These are phyloP conservation scores for Sporothrix globosa DNA, from an alignment of 2,329 filamentous ascomycete species.

Conservation along the genomic window DNA sequence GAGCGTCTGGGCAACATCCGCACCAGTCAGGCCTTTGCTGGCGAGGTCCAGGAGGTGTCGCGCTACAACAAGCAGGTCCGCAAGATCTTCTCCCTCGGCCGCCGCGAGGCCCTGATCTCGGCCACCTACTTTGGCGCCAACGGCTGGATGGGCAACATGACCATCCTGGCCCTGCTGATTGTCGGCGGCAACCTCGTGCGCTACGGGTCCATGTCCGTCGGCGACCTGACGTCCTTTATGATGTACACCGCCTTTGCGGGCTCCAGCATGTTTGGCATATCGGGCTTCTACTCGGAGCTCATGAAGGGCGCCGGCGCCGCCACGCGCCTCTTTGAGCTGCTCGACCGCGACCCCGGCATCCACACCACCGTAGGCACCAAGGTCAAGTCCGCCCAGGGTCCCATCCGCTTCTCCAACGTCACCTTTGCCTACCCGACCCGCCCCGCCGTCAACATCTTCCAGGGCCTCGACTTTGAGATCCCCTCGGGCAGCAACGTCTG, in stretches of 20 bases:
- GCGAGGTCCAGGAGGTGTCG: slow-evolving; percentile 84
- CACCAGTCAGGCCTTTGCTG: slow-evolving; percentile 94
- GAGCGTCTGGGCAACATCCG: slow-evolving; percentile 96
- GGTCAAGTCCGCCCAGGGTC: slow-evolving; percentile 81
- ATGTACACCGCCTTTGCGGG: slow-evolving; percentile 93
- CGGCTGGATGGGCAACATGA: slow-evolving; percentile 94
- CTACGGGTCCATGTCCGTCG: slow-evolving; percentile 81
- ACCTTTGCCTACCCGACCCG: slow-evolving; percentile 91
- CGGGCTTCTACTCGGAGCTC: slow-evolving; percentile 94
- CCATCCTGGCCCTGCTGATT: slow-evolving; percentile 85
- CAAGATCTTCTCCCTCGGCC: slow-evolving; percentile 88
- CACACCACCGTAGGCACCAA: slow-evolving; percentile 80
- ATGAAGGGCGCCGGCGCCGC: slow-evolving; percentile 99
- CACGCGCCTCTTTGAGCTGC: slow-evolving; percentile 92
- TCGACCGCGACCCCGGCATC: slow-evolving; percentile 85
- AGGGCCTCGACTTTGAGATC: slow-evolving; percentile 85
- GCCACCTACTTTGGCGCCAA: slow-evolving; percentile 88
- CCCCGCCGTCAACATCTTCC: slow-evolving; percentile 89
- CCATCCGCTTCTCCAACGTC: slow-evolving; percentile 85
- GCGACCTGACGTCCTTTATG: slow-evolving; percentile 92
- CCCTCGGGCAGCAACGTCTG: slow-evolving; percentile 93
- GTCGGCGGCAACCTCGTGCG: slow-evolving; percentile 90
- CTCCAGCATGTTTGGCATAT: slow-evolving; percentile 89
- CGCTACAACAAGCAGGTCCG: slow-evolving; percentile 92
- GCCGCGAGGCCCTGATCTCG: slow-evolving; percentile 81